Evolutionary conservation across 2,329 filamentous ascomycete species (phyloP), one percentile per base, ranked within the genome.

Genomic region (Pseudogymnoascus sp.): DNA sequence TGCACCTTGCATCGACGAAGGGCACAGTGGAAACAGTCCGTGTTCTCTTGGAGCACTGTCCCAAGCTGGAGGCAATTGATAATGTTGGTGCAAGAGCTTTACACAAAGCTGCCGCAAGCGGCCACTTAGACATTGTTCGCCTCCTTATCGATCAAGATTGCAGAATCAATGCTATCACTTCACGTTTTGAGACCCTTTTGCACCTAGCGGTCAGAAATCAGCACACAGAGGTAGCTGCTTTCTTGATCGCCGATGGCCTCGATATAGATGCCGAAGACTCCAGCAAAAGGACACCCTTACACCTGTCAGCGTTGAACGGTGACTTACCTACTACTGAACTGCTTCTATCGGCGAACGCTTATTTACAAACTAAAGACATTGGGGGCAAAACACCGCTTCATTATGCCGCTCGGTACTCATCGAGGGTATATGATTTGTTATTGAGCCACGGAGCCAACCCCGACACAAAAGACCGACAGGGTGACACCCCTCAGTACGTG

Each of bases 401-500:
- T 53, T 16, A 53, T 53, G 46, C 46, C 8, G 46, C 46, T 53
- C 23, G 46, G 25, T 53, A 31, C n/a, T 2, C 14, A 16, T 53
- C 46, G 8, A 34, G 36, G 25, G 3, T 23, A 46, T n/a, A 60
- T 28, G 21, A 34, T n/a, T 56, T 23, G 21, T 3, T 36, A 31
- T 2, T 16, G 21, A 53, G 46, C n/a, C 21, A 53, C 21, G 46
- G 46, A 16, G 46, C 46, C 18, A 7, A 37, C 6, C 6, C 43
- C 8, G 25, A 25, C 18, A 9, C 11, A n/a, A 23, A 1, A 21
- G 7, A 61, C 69, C 23, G 71, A 77, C 76, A 72, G 18, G 82
- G 70, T 8, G 80, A 79, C 2, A 76, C 78, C 7, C 78, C 78
- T 0, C 80, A 82, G 66, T 83, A 83, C 2, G 84, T 89, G 60